phyloP scores from a whole-genome alignment of 2,329 filamentous ascomycete species.

The Elsinoe perseae region DNA sequence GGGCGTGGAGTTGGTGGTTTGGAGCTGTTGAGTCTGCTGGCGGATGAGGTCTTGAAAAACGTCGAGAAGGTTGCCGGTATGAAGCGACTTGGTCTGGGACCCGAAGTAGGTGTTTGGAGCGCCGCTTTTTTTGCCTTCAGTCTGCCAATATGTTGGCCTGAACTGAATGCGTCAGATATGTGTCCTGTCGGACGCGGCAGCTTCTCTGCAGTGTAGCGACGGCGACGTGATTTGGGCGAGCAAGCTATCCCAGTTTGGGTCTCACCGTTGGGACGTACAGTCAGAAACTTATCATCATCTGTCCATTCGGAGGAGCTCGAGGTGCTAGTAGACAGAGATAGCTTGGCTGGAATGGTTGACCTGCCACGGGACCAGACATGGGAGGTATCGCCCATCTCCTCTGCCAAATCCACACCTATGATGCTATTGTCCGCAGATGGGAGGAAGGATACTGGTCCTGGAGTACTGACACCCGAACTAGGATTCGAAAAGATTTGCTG shows the following conservation, averaged over 20 bases:
- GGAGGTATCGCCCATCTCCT: not conserved
- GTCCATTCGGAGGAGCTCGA: conserved; percentile 8
- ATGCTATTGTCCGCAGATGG: not conserved
- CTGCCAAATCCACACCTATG: not conserved
- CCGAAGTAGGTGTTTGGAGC: not conserved
- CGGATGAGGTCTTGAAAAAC: not conserved
- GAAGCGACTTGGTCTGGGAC: not conserved
- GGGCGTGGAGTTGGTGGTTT: not conserved
- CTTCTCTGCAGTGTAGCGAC: not conserved
- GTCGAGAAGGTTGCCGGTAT: conserved; percentile 18
- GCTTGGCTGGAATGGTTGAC: conserved; percentile 7
- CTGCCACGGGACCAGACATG: not conserved
- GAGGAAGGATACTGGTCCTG: not conserved
- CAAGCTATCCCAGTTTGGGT: not conserved
- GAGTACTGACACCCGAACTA: not conserved
- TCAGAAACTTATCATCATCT: conserved; percentile 2
- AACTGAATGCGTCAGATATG: not conserved
- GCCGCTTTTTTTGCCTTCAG: not conserved
- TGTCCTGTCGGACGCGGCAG: not conserved
- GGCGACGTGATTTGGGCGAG: not conserved
- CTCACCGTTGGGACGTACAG: not conserved
- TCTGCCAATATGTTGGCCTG: not conserved
- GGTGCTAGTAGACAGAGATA: not conserved
- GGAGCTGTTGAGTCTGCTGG: not conserved
- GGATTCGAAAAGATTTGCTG: conserved; percentile 1